Evolutionary conservation across 257 asterid species (phyloP), one percentile per base, ranked within the genome.

Genomic region (Ajuga chamaepitys): DNA sequence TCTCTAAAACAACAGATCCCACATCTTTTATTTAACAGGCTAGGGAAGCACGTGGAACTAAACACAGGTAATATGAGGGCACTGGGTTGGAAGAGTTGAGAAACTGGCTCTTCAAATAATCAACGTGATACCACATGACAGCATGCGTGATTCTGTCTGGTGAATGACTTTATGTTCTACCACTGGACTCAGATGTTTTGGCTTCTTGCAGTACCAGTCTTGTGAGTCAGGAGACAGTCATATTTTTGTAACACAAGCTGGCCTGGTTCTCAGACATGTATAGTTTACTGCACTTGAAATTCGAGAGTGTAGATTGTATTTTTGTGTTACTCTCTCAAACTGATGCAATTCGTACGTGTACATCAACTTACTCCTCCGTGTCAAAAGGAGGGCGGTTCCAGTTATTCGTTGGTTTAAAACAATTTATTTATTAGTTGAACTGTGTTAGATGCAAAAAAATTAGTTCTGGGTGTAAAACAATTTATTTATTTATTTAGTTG

Each of bases 11-110:
- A 50, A 30, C 16, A 12, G 2, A 17, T 72, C 18, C n/a, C 46
- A 13, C 48, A 17, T 55, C 57, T 24, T 7, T 22, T 66, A 16
- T 55, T 58, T 56, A 34, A 66, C 89, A 93, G 99, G 81, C 74
- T 89, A 22, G 96, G 99, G 64, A 89, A 86, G 82, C 89, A 93
- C 47, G 62, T 75, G 55, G 91, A 78, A 75, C 74, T 93, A 46
- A 87, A 28, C 42, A 45, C 80, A 13, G 81, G 85, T 64, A 81
- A 75, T 71, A 76, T 93, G 75, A 89, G 82, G 75, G 86, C 88
- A 22, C 58, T 93, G 68, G 97, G 95, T 32, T 85, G 81, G 94
- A 83, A 83, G 71, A 76, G 81, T 60, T 82, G 17, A 74, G 66
- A 44, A 58, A 53, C 7, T 30, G 1, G 37, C 0, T 30, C 37